Base-by-base conservation (phyloP, 495 filamentous ascomycete species). In the Achaetomiella virescens region DNA sequence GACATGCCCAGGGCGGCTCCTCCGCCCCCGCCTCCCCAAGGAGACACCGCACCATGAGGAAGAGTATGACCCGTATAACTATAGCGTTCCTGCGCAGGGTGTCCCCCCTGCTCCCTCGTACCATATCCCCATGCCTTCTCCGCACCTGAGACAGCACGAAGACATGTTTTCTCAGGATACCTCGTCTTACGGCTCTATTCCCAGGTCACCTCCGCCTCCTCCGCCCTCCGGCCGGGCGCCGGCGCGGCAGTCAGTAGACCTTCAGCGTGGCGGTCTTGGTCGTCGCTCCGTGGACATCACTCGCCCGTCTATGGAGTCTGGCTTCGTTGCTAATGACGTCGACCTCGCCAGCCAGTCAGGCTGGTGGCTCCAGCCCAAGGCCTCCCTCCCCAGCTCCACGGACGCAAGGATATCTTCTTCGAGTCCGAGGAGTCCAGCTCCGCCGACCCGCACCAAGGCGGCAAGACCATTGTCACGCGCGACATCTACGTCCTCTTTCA, bases 401-500 rank as follows among this genome's bases (percentile, higher is more conserved):
- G 81, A 51, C 87, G 93, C 57, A 84, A 83, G 56, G 93, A 97
- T 66, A 72, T 97, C 29, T 81, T 92, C 24, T 85, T 81, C 50
- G 91, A 97, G 66, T 75, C 85, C 17, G 90, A 96, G 61, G 90
- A 96, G 67, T 82, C 84, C 6, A 81, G 75, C 22, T 80, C 84
- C 8, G 74, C 83, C 15, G 84, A 86, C 33, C 51, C 64, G 7
- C 65, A 58, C 35, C 80, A 83, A 15, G 83, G 84, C 40, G 85
- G 85, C 24, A 85, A 84, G 66, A 81, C 79, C 7, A 83, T 76
- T 0, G 73, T 95, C 22, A 84, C 82, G 0, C 91, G 91, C 59
- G 84, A 90, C 48, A 78, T 96, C 27, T 96, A 86, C 63, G 75
- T 96, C 24, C 77, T 98, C 2, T 97, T 86, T 74, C 85, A 89